Evolutionary conservation across 202 grass and related monocot genomes (phyloP), one percentile per base, ranked within the genome.

Genomic region (Zoysia matrella): DNA sequence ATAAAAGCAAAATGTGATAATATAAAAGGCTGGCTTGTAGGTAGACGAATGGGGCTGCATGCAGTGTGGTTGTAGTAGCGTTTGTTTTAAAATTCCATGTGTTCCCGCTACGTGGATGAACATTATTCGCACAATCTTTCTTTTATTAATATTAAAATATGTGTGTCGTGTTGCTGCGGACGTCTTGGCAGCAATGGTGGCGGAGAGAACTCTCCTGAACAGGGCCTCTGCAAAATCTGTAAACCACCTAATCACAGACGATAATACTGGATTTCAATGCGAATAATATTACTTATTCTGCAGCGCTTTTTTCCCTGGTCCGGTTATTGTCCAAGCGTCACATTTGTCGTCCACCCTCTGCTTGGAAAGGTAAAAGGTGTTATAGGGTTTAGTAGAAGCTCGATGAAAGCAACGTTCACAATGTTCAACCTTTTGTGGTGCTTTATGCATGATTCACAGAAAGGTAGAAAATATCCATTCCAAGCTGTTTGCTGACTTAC

Each of bases 141-240:
- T 16, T 58, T 69, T 69, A 69, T 80, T 57, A 67, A 46, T 67
- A 44, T 44, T 36, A 36, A 11, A 47, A n/a, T 53, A 57, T 67
- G 65, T 69, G 30, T 36, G 1, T 36, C 30, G 30, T 36, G 30
- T 36, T 36, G 30, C 30, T 36, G 15, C 40, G 41, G 77, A 65
- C 46, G 5, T 11, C 47, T 57, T 46, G 76, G 68, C 8, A 22
- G 51, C 11, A 67, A 79, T 51, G 6, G 3, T 11, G 46, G 3
- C 64, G 1, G 5, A 12, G 9, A 68, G 10, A 79, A 55, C n/a
- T 68, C 50, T 67, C 47, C 6, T 39, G 52, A 60, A 36, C 30
- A 36, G 43, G 11, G 42, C 30, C 15, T 47, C 72, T 75, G 2
- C 0, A 30, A 47, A 47, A 47, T 75, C 30, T 36, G 30, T 36